Conservation (phyloP, 1,284 basidiomycete genomes). For the Puccinia polysora region DNA sequence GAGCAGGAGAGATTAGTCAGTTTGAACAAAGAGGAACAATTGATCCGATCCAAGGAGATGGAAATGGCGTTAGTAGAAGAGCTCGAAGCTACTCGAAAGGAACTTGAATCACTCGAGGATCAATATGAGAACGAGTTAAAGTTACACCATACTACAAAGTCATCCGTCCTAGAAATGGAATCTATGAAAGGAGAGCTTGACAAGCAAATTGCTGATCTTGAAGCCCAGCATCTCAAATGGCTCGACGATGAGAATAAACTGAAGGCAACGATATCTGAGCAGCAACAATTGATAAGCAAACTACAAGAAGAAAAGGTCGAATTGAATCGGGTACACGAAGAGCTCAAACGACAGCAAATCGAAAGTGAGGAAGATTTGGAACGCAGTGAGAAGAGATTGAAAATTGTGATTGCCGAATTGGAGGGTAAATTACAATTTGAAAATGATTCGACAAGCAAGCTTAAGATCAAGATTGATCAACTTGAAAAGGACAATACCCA, state of each 20-base stretch:
- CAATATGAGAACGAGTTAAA: constrained; percentile 74
- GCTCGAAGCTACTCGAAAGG: constrained; percentile 57
- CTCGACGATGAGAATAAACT: constrained; percentile 42
- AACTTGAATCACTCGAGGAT: constrained; percentile 76
- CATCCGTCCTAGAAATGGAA: constrained; percentile 49
- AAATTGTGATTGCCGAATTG: constrained; percentile 64
- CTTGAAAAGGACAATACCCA: constrained; percentile 51
- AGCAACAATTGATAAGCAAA: constrained; percentile 44
- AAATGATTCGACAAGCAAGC: constrained; percentile 57
- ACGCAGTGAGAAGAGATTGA: constrained; percentile 71
- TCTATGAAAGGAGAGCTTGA: constrained; percentile 45
- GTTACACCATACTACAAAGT: constrained; percentile 55
- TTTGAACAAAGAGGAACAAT: constrained; percentile 76
- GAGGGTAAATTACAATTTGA: constrained; percentile 69
- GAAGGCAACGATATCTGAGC: constrained; percentile 44
- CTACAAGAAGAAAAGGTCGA: constrained; percentile 46
- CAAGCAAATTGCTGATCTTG: constrained; percentile 46
- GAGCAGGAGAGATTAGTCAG: constrained; percentile 74
- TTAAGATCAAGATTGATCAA: constrained; percentile 35
- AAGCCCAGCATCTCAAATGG: constrained; percentile 44
- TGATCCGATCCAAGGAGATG: constrained; percentile 76
- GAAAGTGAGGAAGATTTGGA: constrained; percentile 75
- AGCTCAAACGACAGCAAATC: constrained; percentile 65
- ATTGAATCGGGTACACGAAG: constrained; percentile 59
- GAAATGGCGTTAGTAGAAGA: constrained; percentile 83